Evolutionary conservation across 2,329 filamentous ascomycete genomes (phyloP), one percentile per base, ranked within the genome.

Genomic region (Pseudocercospora vitis): DNA sequence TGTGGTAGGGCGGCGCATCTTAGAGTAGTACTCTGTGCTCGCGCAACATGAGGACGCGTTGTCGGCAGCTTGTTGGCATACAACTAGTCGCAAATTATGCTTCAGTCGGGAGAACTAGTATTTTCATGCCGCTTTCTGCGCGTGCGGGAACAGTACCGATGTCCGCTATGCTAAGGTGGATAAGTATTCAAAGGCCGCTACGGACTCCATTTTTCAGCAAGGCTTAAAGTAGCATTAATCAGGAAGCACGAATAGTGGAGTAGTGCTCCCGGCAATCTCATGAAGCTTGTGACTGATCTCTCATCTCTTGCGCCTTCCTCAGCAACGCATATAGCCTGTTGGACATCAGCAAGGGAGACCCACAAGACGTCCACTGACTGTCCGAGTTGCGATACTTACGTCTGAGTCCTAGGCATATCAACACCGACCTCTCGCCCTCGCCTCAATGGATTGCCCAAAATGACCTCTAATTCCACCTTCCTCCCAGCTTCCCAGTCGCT

Each of bases 381-480:
- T n/a, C n/a, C n/a, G n/a, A n/a, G n/a, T n/a, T n/a, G n/a, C n/a
- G n/a, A n/a, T n/a, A n/a, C n/a, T n/a, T n/a, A n/a, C 19, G 71
- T 86, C 73, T 87, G 83, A 71, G 88, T 65, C 65, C 83, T 73
- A 8, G 83, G 83, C 79, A 87, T 79, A 63, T 85, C 80, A 7
- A 84, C 79, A 0, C 84, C 85, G 37, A 77, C 76, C 49, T 76
- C 77, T 58, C 81, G 73, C 9, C 85, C 85, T 46, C 86, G 82
- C 58, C 82, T 73, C 18, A 88, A 79, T 0, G 86, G 84, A 65
- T 88, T 88, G 1, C 86, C 85, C 24, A 89, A 67, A 32, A 89
- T 87, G 33, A 86, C 85, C 70, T 89, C 86, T 45, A 88, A 68
- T 73, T 89, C 86, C 76, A 89, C 77, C 28, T 78, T 78, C 63